Percentiles rank a stretch among this genome's conserved stretches.
Conservation (phyloP, 2,329 filamentous ascomycete genomes). For the Verticillium dahliae region DNA sequence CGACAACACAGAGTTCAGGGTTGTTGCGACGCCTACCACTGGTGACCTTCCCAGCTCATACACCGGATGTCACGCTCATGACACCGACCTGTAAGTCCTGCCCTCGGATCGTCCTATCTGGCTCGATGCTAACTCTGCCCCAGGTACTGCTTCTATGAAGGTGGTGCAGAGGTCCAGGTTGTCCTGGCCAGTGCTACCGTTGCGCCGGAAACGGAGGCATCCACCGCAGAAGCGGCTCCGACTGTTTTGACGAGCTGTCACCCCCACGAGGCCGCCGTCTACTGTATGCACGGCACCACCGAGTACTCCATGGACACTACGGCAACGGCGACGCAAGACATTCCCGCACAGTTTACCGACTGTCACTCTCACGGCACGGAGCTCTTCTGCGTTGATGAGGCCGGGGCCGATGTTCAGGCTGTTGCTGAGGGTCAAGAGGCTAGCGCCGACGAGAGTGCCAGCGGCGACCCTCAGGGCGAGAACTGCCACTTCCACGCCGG, state of each 20-base stretch:
- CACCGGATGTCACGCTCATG: slow-evolving; percentile 44
- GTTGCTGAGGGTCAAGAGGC: slow-evolving; percentile 22
- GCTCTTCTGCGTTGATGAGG: slow-evolving; percentile 56
- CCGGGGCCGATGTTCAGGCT: slow-evolving; percentile 51
- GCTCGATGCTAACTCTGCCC: neutral
- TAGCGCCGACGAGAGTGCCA: slow-evolving; percentile 14
- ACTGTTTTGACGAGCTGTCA: slow-evolving; percentile 35
- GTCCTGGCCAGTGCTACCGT: slow-evolving; percentile 13
- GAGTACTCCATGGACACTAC: slow-evolving; percentile 39
- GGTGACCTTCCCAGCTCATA: slow-evolving; percentile 22
- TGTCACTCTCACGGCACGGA: slow-evolving; percentile 55
- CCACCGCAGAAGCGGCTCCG: slow-evolving; percentile 1
- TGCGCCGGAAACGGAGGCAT: slow-evolving; percentile 7
- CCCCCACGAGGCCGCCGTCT: slow-evolving; percentile 31
- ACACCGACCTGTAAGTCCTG: slow-evolving; percentile 34
- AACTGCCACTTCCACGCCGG: slow-evolving; percentile 70
- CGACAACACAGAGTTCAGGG: slow-evolving; percentile 9
- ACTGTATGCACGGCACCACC: slow-evolving; percentile 34
- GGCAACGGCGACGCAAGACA: slow-evolving; percentile 45
- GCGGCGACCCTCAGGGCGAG: slow-evolving; percentile 7
- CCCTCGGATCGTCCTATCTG: neutral
- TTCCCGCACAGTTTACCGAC: slow-evolving; percentile 55
- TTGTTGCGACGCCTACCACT: slow-evolving; percentile 5
- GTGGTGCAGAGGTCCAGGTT: slow-evolving; percentile 32
- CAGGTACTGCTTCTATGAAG: slow-evolving; percentile 36